Conservation (phyloP, 352 stramenopile genomes). For the Sclerospora graminicola region DNA sequence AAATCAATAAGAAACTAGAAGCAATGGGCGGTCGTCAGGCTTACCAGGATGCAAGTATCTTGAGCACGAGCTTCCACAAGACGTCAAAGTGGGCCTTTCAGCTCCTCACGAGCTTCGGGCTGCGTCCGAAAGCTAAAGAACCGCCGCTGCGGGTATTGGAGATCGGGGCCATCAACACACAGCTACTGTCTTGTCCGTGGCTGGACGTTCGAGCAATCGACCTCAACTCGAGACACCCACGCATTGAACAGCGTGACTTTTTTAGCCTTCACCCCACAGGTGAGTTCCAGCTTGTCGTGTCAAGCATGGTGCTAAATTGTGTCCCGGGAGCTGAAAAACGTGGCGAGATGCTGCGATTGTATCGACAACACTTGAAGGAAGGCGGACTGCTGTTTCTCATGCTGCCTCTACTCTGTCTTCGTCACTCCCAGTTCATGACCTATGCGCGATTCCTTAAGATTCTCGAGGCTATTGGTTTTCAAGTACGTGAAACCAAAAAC, state of each 20-base stretch:
- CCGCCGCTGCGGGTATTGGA: constrained; percentile 50
- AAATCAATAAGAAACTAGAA: constrained; percentile 66
- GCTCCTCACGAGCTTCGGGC: constrained; percentile 68
- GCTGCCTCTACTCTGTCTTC: constrained; percentile 63
- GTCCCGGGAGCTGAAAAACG: constrained; percentile 83
- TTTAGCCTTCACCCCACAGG: constrained; percentile 62
- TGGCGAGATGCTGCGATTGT: constrained; percentile 64
- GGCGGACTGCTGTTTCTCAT: constrained; percentile 60
- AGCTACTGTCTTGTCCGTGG: constrained; percentile 90
- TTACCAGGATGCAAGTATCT: constrained; percentile 92
- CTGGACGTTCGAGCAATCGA: constrained; percentile 92
- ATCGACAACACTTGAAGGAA: constrained; percentile 43
- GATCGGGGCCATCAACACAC: constrained; percentile 94
- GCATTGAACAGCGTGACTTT: constrained; percentile 89
- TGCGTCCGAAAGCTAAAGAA: constrained; percentile 64
- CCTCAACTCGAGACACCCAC: constrained; percentile 85
- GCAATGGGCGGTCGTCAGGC: constrained; percentile 83
- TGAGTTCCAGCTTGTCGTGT: constrained; percentile 88
- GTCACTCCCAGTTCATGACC: constrained; percentile 71
- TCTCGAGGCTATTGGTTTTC: constrained; percentile 55
- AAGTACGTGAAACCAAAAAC: constrained; percentile 57
- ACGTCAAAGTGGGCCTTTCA: constrained; percentile 94
- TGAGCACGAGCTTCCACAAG: constrained; percentile 90
- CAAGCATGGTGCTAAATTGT: constrained; percentile 95
- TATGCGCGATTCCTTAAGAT: constrained; percentile 56